phyloP scores from a whole-genome alignment of 2,329 filamentous ascomycete genomes.

The Venturia asperata region DNA sequence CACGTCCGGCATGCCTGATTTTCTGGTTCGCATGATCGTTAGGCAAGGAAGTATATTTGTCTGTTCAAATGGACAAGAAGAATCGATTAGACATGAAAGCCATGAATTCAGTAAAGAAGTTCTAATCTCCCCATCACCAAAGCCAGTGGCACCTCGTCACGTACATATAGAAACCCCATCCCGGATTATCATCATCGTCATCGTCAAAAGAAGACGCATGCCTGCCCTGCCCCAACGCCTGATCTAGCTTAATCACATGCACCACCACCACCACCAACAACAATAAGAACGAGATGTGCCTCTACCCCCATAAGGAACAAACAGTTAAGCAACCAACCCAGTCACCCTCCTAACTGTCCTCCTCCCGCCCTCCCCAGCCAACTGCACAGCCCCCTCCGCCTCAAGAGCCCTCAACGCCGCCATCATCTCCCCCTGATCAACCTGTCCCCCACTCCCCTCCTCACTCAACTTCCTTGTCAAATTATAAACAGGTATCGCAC shows the following conservation, averaged over 20 bases:
- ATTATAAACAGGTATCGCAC: conserved; percentile 67
- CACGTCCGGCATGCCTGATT: too few relatives aligned
- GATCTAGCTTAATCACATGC: too few relatives aligned
- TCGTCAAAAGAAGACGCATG: background rate
- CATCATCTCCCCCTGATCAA: conserved; percentile 74
- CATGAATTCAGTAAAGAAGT: background rate
- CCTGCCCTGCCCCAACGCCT: background rate
- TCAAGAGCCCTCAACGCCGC: conserved; percentile 76
- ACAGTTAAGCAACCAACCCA: conserved; percentile 28
- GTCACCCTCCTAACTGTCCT: conserved; percentile 73
- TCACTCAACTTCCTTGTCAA: conserved; percentile 67
- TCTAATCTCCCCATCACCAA: too few relatives aligned
- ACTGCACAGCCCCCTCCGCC: conserved; percentile 72
- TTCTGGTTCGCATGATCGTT: too few relatives aligned
- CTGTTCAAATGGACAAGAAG: too few relatives aligned
- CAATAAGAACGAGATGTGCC: too few relatives aligned
- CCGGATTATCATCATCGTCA: too few relatives aligned
- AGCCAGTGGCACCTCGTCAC: background rate
- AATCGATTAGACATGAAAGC: too few relatives aligned
- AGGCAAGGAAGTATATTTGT: too few relatives aligned
- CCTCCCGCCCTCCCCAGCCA: conserved; percentile 77
- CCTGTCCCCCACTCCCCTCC: conserved; percentile 45
- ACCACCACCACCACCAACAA: too few relatives aligned
- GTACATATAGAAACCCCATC: too few relatives aligned
- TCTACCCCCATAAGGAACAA: background rate